A percentile compares a stretch with the other conserved stretches of the same genome.
Evolutionary conservation across 495 filamentous ascomycete genomes (phyloP).

Genomic region (Cudoniella acicularis): DNA sequence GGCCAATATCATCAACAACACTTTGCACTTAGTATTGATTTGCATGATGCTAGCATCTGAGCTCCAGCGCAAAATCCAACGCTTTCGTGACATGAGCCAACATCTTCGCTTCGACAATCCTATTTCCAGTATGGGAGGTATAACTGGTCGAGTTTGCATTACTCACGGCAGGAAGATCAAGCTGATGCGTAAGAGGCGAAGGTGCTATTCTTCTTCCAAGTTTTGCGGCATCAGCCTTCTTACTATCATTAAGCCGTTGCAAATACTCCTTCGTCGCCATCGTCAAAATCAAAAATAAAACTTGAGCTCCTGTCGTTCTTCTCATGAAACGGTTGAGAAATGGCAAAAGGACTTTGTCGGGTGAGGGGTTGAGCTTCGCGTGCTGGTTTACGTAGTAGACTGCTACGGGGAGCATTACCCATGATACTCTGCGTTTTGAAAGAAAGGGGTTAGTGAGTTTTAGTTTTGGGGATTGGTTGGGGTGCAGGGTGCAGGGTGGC

Average conservation of each 20-base stretch:
- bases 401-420: slow-evolving; percentile 7
- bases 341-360: slow-evolving; percentile 10
- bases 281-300: slow-evolving; percentile 1
- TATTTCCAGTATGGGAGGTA: not conserved
- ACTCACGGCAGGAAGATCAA: not conserved
- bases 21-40: too few species aligned
- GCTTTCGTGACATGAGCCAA: slow-evolving; percentile 11
- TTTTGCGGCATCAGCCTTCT: not conserved
- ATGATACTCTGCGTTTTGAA: not conserved
- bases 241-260: not conserved
- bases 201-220: not conserved
- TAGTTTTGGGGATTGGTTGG: too few species aligned
- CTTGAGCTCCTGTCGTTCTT: slow-evolving; percentile 7
- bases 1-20: not conserved
- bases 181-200: not conserved
- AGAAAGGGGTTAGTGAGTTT: too few species aligned
- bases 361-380: slow-evolving; percentile 2
- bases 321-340: slow-evolving; percentile 1
- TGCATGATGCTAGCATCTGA: not conserved
- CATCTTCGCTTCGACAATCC: slow-evolving; percentile 6
- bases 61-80: slow-evolving; percentile 6
- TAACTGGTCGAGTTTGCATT: too few species aligned
- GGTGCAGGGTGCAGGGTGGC: too few species aligned
- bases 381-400: slow-evolving; percentile 10
- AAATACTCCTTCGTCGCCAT: slow-evolving; percentile 9